These are phyloP conservation scores for Candida manassasensis DNA, from an alignment of 805 yeast species.

Conservation along the genomic window DNA sequence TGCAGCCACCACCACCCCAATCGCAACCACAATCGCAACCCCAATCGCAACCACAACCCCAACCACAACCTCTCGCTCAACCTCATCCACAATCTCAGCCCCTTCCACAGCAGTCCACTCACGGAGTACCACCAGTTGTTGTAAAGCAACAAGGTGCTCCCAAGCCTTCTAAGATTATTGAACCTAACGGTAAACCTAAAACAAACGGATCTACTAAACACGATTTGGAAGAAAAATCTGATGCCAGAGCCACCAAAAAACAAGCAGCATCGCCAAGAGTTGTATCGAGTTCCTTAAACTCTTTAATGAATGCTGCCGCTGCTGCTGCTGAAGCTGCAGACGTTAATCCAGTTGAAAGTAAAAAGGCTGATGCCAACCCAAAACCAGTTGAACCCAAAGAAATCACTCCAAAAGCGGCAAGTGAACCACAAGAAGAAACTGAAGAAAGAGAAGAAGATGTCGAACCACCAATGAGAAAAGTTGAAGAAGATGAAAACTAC, in stretches of 20 bases:
- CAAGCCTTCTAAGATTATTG: conserved; percentile 3
- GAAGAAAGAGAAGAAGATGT: conserved; percentile 23
- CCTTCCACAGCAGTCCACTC: conserved; percentile 4
- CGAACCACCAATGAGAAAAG: conserved; percentile 43
- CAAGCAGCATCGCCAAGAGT: conserved; percentile 14
- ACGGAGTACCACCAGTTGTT: conserved; percentile 5
- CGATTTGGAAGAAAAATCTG: conserved; percentile 37
- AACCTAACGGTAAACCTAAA: conserved; percentile 1
- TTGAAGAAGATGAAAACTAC: conserved; percentile 44
- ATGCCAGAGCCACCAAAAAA: conserved; percentile 23
- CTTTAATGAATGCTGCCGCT: conserved; percentile 26
- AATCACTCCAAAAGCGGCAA: not conserved
- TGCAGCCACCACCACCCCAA: conserved; percentile 6
- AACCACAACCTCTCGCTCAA: conserved; percentile 5
- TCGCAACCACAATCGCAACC: conserved; percentile 4
- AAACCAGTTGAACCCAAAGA: conserved; percentile 6
- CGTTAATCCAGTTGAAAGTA: conserved; percentile 15
- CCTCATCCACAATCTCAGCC: conserved; percentile 5
- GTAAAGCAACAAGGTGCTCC: conserved; percentile 3
- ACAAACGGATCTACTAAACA: conserved; percentile 22
- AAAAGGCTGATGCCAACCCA: conserved; percentile 12
- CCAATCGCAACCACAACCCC: conserved; percentile 7
- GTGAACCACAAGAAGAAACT: conserved; percentile 12
- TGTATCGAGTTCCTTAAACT: conserved; percentile 15
- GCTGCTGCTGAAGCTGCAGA: conserved; percentile 7